These are phyloP conservation scores for Talaromyces sp. DNA, from an alignment of 2,329 filamentous ascomycete genomes.

Conservation along the genomic window DNA sequence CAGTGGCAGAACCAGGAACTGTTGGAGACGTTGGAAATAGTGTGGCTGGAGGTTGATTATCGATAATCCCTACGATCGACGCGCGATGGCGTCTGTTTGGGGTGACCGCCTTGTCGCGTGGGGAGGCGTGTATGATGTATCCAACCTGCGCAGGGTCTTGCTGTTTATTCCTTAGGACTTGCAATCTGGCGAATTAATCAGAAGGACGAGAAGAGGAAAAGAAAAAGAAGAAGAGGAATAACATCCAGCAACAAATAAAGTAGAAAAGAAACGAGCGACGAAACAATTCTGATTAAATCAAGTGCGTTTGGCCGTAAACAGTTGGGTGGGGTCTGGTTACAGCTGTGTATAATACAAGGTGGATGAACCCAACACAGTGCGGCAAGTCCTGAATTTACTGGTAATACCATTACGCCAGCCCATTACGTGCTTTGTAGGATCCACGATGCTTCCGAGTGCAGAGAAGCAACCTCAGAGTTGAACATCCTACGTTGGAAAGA, in stretches of 20 bases:
- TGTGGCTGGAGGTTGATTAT: constrained; percentile 32
- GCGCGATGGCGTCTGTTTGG: constrained; percentile 33
- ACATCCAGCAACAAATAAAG: constrained; percentile 5
- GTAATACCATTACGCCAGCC: constrained; percentile 23
- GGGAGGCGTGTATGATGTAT: constrained; percentile 21
- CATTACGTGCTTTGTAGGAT: constrained; percentile 25
- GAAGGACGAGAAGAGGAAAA: background rate
- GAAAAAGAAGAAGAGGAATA: background rate
- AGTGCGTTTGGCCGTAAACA: constrained; percentile 29
- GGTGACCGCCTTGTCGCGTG: constrained; percentile 33
- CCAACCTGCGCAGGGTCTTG: too few species aligned
- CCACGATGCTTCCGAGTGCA: constrained; percentile 28
- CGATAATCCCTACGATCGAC: constrained; percentile 33
- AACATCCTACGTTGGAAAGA: constrained; percentile 18
- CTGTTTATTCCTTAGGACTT: too few species aligned
- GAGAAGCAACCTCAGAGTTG: background rate
- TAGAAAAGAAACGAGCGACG: constrained; percentile 1
- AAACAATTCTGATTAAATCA: constrained; percentile 6
- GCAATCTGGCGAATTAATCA: too few species aligned
- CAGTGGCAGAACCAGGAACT: background rate
- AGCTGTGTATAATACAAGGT: constrained; percentile 14
- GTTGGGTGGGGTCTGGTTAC: constrained; percentile 22
- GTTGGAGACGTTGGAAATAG: constrained; percentile 1
- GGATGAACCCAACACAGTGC: background rate
- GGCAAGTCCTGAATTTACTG: background rate